Conservation (phyloP, 345 rosid species). For the Passiflora organensis region DNA sequence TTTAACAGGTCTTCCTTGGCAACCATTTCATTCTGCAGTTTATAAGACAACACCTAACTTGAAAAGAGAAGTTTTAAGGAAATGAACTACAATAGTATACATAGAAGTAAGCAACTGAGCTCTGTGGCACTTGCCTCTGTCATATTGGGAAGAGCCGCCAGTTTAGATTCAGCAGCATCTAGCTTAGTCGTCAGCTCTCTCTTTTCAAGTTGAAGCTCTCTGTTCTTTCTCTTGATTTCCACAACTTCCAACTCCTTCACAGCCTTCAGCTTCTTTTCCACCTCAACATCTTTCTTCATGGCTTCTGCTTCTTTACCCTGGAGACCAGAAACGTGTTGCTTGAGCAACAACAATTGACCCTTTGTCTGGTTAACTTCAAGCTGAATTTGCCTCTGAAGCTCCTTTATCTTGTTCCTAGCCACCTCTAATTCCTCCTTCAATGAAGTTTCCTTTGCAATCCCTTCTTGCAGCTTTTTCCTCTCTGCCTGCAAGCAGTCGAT, state of each 20-base stretch:
- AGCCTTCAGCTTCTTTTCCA: constrained; percentile 67
- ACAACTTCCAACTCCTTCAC: constrained; percentile 67
- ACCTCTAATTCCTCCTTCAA: constrained; percentile 67
- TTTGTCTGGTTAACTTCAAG: constrained; percentile 90
- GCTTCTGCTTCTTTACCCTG: constrained; percentile 81
- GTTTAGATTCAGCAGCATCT: constrained; percentile 77
- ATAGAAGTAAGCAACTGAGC: not conserved
- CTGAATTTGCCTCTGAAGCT: constrained; percentile 88
- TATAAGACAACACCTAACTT: constrained; percentile 1
- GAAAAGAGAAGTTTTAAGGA: not conserved
- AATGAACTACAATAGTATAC: not conserved
- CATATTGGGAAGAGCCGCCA: constrained; percentile 69
- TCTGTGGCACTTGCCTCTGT: constrained; percentile 56
- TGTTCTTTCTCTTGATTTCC: constrained; percentile 88
- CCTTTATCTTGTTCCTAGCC: constrained; percentile 79
- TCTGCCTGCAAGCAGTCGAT: constrained; percentile 78
- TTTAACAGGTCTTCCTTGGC: constrained; percentile 76
- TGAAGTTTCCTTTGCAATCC: constrained; percentile 41
- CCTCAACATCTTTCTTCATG: constrained; percentile 57
- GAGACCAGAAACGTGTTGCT: constrained; percentile 83
- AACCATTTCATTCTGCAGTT: constrained; percentile 67
- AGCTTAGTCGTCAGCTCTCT: constrained; percentile 75
- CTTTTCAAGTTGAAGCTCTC: constrained; percentile 93
- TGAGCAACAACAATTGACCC: constrained; percentile 83
- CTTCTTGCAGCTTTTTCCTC: constrained; percentile 88